Conservation (phyloP, 768 basidiomycete species). For the Royoungia palumana region DNA sequence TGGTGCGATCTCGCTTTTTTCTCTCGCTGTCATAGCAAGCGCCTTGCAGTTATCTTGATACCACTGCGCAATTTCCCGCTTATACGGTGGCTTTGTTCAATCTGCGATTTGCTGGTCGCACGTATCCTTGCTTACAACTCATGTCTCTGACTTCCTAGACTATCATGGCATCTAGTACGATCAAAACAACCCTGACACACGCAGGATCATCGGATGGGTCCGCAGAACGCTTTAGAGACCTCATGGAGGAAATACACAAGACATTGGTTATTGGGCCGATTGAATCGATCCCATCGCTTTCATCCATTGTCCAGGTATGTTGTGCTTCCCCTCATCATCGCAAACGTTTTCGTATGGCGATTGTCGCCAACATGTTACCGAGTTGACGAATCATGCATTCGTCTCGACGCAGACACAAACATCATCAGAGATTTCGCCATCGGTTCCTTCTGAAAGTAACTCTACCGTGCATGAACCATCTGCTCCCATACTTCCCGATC, state of each 20-base stretch:
- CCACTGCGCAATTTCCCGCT: not conserved
- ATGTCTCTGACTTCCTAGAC: conserved; percentile 10
- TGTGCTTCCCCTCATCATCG: conserved; percentile 1
- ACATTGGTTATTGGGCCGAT: conserved; percentile 59
- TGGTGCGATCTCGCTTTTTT: not conserved
- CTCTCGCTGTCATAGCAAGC: not conserved
- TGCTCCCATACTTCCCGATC: conserved; percentile 23
- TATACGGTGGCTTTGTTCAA: not conserved
- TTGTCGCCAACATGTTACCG: not conserved
- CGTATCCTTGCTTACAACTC: conserved; percentile 12
- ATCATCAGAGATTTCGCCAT: not conserved
- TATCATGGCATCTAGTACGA: not conserved
- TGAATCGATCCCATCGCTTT: conserved; percentile 33
- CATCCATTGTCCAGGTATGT: conserved; percentile 15
- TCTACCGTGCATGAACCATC: not conserved
- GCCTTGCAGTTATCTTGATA: not conserved
- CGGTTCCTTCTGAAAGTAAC: not conserved
- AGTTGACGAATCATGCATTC: conserved; percentile 3
- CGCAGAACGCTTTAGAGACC: conserved; percentile 42
- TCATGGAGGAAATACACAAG: conserved; percentile 66
- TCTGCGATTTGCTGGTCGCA: not conserved
- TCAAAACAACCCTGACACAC: conserved; percentile 10
- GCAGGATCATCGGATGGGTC: conserved; percentile 8
- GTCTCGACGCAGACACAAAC: conserved; percentile 8
- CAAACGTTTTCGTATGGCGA: not conserved